These are phyloP conservation scores for Elongisporangium undulatum DNA, from an alignment of 352 stramenopile genomes.

Conservation along the genomic window DNA sequence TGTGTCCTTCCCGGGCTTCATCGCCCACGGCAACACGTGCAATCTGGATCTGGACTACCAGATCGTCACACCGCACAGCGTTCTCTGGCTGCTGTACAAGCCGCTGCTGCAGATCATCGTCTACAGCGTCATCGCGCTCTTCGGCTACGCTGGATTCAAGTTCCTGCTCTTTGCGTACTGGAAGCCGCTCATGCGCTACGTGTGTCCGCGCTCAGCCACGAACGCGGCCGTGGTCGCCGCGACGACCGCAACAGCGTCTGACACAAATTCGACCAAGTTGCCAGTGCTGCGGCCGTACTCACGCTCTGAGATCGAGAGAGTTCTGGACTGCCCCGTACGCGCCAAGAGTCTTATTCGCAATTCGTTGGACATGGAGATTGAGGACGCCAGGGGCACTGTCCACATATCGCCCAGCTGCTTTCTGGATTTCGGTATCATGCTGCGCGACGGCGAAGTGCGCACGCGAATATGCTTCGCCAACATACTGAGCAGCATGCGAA, in stretches of 20 bases:
- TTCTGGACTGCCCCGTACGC: constrained; percentile 35
- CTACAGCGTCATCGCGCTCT: constrained; percentile 2
- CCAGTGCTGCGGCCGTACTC: not conserved
- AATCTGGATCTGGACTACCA: constrained; percentile 3
- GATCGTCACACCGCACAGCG: constrained; percentile 1
- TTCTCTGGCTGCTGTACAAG: constrained; percentile 6
- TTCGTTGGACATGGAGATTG: constrained; percentile 30
- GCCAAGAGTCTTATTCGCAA: constrained; percentile 40
- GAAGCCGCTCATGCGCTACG: not conserved
- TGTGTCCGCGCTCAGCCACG: not conserved
- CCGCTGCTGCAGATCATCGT: constrained; percentile 7
- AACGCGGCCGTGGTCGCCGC: not conserved
- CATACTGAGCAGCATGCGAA: constrained; percentile 1
- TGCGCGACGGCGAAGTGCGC: constrained; percentile 17
- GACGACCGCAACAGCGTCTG: too few species aligned
- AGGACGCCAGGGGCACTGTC: constrained; percentile 15
- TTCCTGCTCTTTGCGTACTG: not conserved
- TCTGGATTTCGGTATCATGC: constrained; percentile 38
- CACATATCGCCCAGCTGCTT: constrained; percentile 39
- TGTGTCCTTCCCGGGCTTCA: constrained; percentile 14
- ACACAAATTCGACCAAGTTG: not conserved
- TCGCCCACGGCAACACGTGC: constrained; percentile 30
- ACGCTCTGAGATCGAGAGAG: constrained; percentile 12
- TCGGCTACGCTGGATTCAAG: not conserved
- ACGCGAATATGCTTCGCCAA: constrained; percentile 16